phyloP scores from a whole-genome alignment of 1,284 basidiomycete genomes.

The Leccinum subspadiceum region DNA sequence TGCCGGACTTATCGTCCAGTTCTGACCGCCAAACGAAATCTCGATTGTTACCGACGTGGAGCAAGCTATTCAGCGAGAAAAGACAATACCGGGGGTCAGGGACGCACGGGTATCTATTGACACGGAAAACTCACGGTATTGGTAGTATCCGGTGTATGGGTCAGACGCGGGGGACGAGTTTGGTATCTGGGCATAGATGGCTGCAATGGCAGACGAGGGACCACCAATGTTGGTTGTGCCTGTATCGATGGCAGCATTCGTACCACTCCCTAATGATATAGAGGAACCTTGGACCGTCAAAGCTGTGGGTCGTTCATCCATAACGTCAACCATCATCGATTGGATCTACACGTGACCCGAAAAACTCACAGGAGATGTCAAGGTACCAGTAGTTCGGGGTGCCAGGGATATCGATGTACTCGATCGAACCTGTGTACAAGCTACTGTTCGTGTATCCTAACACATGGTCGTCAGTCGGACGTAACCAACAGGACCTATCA shows the following conservation, averaged over 20 bases:
- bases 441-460: slow-evolving; percentile 41
- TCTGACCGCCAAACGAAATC: slow-evolving; percentile 47
- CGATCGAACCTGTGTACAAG: slow-evolving; percentile 39
- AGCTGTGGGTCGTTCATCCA: slow-evolving; percentile 14
- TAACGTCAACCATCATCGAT: not conserved
- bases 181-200: slow-evolving; percentile 40
- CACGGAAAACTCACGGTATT: slow-evolving; percentile 23
- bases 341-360: not conserved
- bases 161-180: slow-evolving; percentile 26
- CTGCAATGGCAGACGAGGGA: slow-evolving; percentile 31
- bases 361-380: slow-evolving; percentile 24
- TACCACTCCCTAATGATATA: slow-evolving; percentile 20
- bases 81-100: not conserved
- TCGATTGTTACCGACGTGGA: slow-evolving; percentile 19
- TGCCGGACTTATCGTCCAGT: slow-evolving; percentile 42
- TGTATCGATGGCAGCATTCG: slow-evolving; percentile 41
- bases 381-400: slow-evolving; percentile 31
- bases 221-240: slow-evolving; percentile 43
- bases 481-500: not conserved
- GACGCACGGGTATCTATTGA: not conserved
- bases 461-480: slow-evolving; percentile 9
- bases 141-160: slow-evolving; percentile 32
- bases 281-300: slow-evolving; percentile 32
- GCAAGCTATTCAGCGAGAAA: slow-evolving; percentile 17
- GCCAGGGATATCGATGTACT: slow-evolving; percentile 33